A percentile compares a stretch with the other conserved stretches of the same genome.
These are phyloP conservation scores for Phytopythium ostracodes DNA, from an alignment of 352 stramenopile species.

Conservation along the genomic window DNA sequence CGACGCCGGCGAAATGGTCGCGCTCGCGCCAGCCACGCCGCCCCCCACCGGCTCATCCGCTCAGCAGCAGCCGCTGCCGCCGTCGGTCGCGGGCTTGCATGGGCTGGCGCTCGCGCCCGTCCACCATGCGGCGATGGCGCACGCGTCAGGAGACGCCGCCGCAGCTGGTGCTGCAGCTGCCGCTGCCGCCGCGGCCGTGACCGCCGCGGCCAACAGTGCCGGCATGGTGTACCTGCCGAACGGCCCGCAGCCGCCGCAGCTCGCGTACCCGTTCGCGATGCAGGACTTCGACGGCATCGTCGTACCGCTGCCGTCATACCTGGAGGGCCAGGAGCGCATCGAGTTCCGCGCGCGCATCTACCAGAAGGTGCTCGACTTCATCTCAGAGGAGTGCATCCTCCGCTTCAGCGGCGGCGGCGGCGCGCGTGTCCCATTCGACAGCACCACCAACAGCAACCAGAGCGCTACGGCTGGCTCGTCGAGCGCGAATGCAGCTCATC, in stretches of 20 bases:
- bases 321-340: conserved; percentile 64
- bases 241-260: conserved; percentile 46
- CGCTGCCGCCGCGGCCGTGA: not conserved
- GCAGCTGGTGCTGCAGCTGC: not conserved
- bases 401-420: conserved; percentile 27
- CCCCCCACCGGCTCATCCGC: not conserved
- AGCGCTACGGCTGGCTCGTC: too few species aligned
- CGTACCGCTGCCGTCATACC: conserved; percentile 69
- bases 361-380: conserved; percentile 81
- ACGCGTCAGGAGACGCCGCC: not conserved
- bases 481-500: not conserved
- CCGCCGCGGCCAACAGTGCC: conserved; percentile 1
- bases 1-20: conserved; percentile 5
- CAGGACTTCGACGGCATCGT: conserved; percentile 81
- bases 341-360: conserved; percentile 78
- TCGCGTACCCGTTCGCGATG: conserved; percentile 46
- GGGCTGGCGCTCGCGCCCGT: conserved; percentile 7
- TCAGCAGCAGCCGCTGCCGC: not conserved
- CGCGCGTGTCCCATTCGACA: conserved; percentile 11
- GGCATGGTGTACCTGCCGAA: conserved; percentile 43
- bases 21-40: not conserved
- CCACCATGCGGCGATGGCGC: not conserved
- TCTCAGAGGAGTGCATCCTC: conserved; percentile 75
- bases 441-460: not conserved
- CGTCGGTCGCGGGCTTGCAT: conserved; percentile 6